A percentile compares a stretch with the other conserved stretches of the same genome.
Conservation (phyloP, 1,139 yeast genomes). For the Pneumocystis sp. region DNA sequence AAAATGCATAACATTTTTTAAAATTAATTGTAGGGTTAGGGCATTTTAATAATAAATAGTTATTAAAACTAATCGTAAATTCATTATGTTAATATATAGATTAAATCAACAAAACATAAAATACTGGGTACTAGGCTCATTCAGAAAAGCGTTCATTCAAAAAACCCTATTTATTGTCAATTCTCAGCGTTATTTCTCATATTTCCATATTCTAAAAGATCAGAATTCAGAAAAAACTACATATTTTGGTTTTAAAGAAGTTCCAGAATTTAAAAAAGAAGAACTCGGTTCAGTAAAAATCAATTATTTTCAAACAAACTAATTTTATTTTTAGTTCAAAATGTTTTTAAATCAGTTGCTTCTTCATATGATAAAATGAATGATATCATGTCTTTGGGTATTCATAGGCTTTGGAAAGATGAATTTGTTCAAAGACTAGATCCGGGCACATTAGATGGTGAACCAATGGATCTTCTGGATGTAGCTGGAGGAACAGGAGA, state of each 20-base stretch:
- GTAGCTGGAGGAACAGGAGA: slow-evolving; percentile 99
- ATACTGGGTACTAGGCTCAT: background rate
- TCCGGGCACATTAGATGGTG: slow-evolving; percentile 48
- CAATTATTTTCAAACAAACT: background rate
- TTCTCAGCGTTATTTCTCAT: background rate
- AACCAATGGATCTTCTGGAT: slow-evolving; percentile 68
- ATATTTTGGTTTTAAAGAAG: slow-evolving; percentile 86
- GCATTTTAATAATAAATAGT: background rate
- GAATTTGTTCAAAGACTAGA: slow-evolving; percentile 78
- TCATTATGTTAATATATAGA: background rate
- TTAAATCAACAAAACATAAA: background rate
- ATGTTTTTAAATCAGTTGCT: slow-evolving; percentile 89
- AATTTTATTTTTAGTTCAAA: slow-evolving; percentile 38
- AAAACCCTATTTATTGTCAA: background rate
- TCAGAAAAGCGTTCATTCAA: background rate
- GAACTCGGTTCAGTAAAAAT: slow-evolving; percentile 27
- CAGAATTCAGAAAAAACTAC: slow-evolving; percentile 27
- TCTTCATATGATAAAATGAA: slow-evolving; percentile 91
- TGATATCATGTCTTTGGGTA: slow-evolving; percentile 93
- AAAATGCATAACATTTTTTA: background rate
- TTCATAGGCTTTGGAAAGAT: slow-evolving; percentile 88
- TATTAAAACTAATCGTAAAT: too few species aligned
- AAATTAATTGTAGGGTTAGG: background rate
- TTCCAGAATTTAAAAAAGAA: slow-evolving; percentile 68
- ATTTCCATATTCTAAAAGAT: background rate